Evolutionary conservation across 2,329 filamentous ascomycete genomes (phyloP), one percentile per base, ranked within the genome.

Genomic region (Botrytis fabae): DNA sequence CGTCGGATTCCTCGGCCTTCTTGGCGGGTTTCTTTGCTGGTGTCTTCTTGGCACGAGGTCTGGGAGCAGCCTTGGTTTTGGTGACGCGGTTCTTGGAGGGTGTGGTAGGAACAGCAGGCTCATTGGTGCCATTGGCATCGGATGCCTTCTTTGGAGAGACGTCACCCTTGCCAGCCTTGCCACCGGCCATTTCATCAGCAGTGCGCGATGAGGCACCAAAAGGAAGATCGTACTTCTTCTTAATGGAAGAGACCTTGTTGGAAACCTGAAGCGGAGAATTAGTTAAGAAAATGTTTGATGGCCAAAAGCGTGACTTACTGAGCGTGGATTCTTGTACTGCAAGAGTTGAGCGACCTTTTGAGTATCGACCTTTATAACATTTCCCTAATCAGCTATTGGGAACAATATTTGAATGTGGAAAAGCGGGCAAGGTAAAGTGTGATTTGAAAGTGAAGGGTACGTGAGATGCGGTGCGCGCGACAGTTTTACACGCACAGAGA

Each of bases 171-270:
- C 32, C 32, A 22, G 28, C 5, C 28, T 44, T 54, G 8, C 44
- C 59, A 16, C 35, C 63, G 32, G 65, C 42, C 38, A 54, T 57
- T n/a, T 68, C 51, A 28, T 66, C 46, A 46, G 62, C 68, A 28
- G 46, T 68, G 9, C 32, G 38, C 4, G 54, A 68, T 32, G 73
- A 71, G 9, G 69, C 54, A 6, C 51, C 70, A 28, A 79, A 73
- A 10, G 74, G 71, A 48, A 79, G 44, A 40, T 74, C 69, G 20
- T 77, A 80, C 60, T 80, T 78, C 73, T 79, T 80, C 76, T 78
- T 79, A 44, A 80, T 61, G 0, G 7, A 20, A 9, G 63, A 42
- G 28, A 80, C 72, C 16, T 73, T 73, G 73, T 80, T 80, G 35
- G 46, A 44, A 25, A 72, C 70, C 69, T 71, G 16, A 44, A 59